Conservation (phyloP, 192 early-diverging fungal genomes). For the Backusella parvicylindrica region DNA sequence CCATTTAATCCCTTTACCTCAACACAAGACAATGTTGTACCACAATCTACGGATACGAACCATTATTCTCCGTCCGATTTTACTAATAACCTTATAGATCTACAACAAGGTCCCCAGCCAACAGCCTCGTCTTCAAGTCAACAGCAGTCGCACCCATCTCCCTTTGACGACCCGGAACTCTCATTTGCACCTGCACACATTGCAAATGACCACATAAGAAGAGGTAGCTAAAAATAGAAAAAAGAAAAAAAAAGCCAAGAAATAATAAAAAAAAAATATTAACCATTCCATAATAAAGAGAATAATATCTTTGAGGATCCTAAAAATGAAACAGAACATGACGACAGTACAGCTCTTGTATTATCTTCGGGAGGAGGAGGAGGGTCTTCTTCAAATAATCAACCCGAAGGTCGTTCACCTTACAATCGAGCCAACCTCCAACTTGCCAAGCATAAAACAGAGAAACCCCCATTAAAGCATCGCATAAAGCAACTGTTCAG, state of each 20-base stretch:
- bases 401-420: background rate
- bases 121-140: slow-evolving; percentile 4
- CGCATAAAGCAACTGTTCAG: background rate
- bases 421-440: slow-evolving; percentile 3
- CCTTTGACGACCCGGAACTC: background rate
- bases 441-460: background rate
- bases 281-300: background rate
- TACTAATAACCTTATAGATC: slow-evolving; percentile 6
- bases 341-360: background rate
- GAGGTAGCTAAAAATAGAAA: background rate
- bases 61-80: slow-evolving; percentile 14
- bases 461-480: background rate
- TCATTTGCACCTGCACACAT: background rate
- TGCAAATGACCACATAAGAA: background rate
- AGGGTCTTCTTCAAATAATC: background rate
- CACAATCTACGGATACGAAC: background rate
- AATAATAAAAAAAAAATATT: no score
- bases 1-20: slow-evolving; percentile 7
- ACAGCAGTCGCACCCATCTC: background rate
- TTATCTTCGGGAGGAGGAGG: background rate
- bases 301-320: slow-evolving; percentile 6
- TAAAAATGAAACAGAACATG: background rate
- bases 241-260: background rate
- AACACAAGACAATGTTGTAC: slow-evolving; percentile 1
- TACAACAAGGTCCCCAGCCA: slow-evolving; percentile 7